phyloP scores from a whole-genome alignment of 2,329 filamentous ascomycete species.

The Pseudogymnoascus sp. region DNA sequence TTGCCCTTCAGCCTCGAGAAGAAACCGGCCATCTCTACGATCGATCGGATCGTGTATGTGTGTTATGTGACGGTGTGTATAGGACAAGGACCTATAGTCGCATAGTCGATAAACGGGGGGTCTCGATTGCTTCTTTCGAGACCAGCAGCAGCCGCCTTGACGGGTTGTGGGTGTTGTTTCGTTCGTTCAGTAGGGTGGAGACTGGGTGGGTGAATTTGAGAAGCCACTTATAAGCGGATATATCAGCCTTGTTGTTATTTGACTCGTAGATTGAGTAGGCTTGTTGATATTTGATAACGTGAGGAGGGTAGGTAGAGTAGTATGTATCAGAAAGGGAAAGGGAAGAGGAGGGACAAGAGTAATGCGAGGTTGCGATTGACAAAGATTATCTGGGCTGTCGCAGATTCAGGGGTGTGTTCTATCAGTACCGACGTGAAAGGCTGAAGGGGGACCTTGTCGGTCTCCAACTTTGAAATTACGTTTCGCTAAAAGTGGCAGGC shows the following conservation, averaged over 20 bases:
- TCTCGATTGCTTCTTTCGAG: neutral
- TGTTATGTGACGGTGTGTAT: neutral
- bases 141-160: neutral
- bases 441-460: neutral
- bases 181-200: neutral
- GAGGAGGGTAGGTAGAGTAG: neutral
- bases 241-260: neutral
- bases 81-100: neutral
- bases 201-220: neutral
- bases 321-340: neutral
- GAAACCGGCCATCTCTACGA: constrained; percentile 23
- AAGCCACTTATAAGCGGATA: neutral
- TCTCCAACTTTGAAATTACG: constrained; percentile 7
- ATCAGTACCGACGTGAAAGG: neutral
- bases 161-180: neutral
- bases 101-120: neutral
- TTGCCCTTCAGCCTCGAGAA: constrained; percentile 52
- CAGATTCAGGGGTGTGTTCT: neutral
- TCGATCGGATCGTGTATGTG: neutral
- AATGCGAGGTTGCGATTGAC: neutral
- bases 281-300: neutral
- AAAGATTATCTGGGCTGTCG: neutral
- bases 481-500: neutral
- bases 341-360: neutral
- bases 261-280: neutral